Conservation (phyloP, 148 eudicot genomes). For the Diospyros kaki region DNA sequence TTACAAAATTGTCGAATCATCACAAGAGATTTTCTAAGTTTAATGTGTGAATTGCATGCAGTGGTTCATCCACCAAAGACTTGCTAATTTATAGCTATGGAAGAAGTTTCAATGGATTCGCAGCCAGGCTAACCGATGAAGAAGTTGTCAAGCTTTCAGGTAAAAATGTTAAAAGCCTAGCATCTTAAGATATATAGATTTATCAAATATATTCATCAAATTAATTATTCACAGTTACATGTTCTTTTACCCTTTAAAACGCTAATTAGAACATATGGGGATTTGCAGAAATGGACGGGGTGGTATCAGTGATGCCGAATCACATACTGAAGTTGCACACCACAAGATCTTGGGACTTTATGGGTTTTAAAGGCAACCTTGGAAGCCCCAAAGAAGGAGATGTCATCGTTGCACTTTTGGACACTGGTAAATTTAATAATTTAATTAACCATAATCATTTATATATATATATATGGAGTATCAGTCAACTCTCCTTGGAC, state of each 20-base stretch:
- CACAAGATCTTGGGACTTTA: conserved; percentile 13
- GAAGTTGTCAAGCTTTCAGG: conserved; percentile 8
- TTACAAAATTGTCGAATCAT: no score
- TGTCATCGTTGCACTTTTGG: conserved; percentile 3
- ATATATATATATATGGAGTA: no score
- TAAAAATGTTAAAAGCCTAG: not conserved
- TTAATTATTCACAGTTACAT: no score
- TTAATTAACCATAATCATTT: no score
- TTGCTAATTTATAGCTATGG: conserved; percentile 16
- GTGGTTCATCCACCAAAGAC: conserved; percentile 16
- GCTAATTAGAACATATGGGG: no score
- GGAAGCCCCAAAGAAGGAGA: not conserved
- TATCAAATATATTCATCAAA: not conserved
- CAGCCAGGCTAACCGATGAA: conserved; percentile 6
- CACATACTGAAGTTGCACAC: not conserved
- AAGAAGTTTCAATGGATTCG: conserved; percentile 3
- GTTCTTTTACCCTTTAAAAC: no score
- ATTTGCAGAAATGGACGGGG: conserved; percentile 1
- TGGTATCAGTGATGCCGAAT: conserved; percentile 6
- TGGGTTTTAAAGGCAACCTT: not conserved
- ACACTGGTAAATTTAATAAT: conserved; percentile 5
- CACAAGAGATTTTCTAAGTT: no score
- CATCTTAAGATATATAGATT: not conserved
- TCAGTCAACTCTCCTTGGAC: no score
- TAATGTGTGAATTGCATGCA: not conserved